These are phyloP conservation scores for Osmanthus fragrans DNA, from an alignment of 257 asterid species.

Conservation along the genomic window DNA sequence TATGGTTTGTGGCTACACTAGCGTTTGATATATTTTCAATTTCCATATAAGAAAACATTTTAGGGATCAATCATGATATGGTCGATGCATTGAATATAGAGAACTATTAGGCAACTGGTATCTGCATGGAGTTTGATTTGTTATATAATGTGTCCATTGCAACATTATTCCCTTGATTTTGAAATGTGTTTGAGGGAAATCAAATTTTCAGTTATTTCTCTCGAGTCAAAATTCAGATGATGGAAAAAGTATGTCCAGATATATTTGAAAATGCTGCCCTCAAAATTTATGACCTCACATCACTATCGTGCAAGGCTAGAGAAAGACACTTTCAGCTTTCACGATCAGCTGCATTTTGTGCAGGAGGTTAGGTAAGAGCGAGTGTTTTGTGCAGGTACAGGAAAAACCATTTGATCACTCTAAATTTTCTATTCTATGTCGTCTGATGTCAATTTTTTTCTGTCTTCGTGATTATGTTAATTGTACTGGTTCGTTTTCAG, in stretches of 20 bases:
- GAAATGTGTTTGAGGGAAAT: not conserved
- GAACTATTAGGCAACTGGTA: not conserved
- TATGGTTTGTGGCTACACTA: not conserved
- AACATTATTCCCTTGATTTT: not conserved
- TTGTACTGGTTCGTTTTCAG: not conserved
- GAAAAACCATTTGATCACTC: not conserved
- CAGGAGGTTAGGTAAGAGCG: not conserved
- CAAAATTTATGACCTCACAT: not conserved
- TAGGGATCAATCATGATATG: not conserved
- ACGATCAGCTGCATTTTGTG: not conserved
- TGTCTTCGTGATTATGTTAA: not conserved
- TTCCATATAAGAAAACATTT: not conserved
- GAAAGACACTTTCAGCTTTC: not conserved
- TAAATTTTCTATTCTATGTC: not conserved
- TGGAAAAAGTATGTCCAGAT: not conserved
- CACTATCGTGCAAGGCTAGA: not conserved
- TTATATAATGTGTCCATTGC: not conserved
- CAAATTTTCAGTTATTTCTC: not conserved
- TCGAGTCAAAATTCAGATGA: not conserved
- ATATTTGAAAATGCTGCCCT: not conserved
- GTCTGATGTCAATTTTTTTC: not conserved
- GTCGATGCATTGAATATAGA: not conserved
- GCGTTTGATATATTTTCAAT: not conserved
- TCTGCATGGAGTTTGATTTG: not conserved
- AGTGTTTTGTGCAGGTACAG: not conserved